Evolutionary conservation across 495 filamentous ascomycete genomes (phyloP), one percentile per base, ranked within the genome.

Genomic region (Niebla homalea): DNA sequence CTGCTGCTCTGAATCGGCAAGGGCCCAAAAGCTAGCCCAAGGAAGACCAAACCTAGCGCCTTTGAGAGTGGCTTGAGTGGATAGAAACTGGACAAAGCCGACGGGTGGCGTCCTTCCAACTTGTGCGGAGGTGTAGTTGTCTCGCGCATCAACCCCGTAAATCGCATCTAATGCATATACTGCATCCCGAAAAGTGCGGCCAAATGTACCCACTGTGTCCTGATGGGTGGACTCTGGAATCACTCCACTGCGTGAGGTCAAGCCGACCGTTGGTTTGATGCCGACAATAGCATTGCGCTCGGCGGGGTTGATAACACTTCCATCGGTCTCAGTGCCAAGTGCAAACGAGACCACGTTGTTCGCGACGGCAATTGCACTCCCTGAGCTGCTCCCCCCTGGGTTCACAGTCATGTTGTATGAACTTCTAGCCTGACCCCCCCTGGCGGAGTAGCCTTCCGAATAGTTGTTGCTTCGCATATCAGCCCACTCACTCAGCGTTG

Each of bases 291-390:
- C 72, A 55, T 82, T 84, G 15, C 78, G 59, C 63, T 82, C 74
- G 1, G 83, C 81, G 4, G 83, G 83, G 60, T 80, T 80, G 62
- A 85, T 84, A 6, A 85, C 74, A 66, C 77, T 82, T 15, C 80
- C 80, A 59, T 87, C 83, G 0, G 82, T 87, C 63, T 85, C 83
- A 0, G 83, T 84, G n/a, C 83, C 83, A 5, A 86, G 58, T 1
- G 79, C 68, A 60, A 86, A 79, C 0, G 74, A 67, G 26, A 80
- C 63, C 29, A 78, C 53, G 57, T 86, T 85, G 19, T 73, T 73
- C 1, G 74, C 70, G 12, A 87, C 80, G 18, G 74, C 76, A 5
- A 69, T 72, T 11, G 71, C 81, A 46, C 76, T 77, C 8, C 83
- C 82, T 14, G 76, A 77, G 56, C 76, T 81, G 49, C 71, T 76